Evolutionary conservation across 768 basidiomycete species (phyloP), one percentile per base, ranked within the genome.

Genomic region (Psilocybe sp.): DNA sequence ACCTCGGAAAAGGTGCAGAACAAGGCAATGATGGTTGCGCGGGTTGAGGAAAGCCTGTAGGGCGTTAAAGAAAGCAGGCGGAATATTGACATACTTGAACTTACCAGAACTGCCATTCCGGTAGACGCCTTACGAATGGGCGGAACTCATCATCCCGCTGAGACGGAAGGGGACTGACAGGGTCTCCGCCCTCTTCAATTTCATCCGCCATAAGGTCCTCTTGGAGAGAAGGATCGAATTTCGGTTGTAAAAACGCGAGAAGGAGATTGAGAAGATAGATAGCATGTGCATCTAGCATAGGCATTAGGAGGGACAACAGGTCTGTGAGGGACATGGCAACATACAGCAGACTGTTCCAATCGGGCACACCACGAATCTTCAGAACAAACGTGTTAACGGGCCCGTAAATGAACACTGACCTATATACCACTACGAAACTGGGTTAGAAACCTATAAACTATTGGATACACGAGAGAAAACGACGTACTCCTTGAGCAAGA

Each of bases 81-180:
- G 15, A 1, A 13, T 38, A 36, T 36, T 50, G 45, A 28, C 37
- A 40, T 44, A 41, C 8, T 18, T 8, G 31, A 16, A 47, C 78
- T 57, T 57, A 91, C 92, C 93, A 96, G 68, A 95, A 95, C 65
- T 95, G 89, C 91, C 93, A 96, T 72, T 96, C 93, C 32, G 97
- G 97, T 54, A 99, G 72, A 49, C 97, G 76, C 57, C 97, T 77
- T 50, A 99, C 94, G 67, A 99, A 99, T 5, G 97, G 97, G 52
- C 95, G 76, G 71, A 99, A 98, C 63, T 99, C 97, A 55, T 98
- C 97, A 63, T 99, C 96, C 44, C 75, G 70, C 51, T 75, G 70
- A 70, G 71, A 83, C 59, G 89, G 89, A 19, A 90, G 76, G 1
- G 84, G 77, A 54, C 66, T 73, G 16, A 67, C 51, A 4, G 75